These are phyloP conservation scores for Hemisphaericaspora lyxosophila DNA, from an alignment of 1,139 yeast genomes.

Conservation along the genomic window DNA sequence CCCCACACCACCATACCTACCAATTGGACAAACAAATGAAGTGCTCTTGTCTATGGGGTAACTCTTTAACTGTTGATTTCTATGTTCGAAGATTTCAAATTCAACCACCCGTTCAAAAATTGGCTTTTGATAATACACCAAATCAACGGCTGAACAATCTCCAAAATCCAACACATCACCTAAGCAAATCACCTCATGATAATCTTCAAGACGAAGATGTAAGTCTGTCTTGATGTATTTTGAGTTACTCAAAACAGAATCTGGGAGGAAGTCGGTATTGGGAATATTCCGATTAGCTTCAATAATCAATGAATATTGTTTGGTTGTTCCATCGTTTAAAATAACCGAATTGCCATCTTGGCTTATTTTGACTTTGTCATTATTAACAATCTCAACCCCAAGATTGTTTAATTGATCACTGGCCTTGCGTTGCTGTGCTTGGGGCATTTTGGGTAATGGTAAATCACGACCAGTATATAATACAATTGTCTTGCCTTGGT, in stretches of 20 bases:
- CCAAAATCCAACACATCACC: conserved; percentile 34
- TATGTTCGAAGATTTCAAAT: conserved; percentile 17
- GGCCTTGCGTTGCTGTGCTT: conserved; percentile 17
- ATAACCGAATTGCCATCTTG: conserved; percentile 9
- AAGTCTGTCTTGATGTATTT: conserved; percentile 29
- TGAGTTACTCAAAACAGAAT: conserved; percentile 15
- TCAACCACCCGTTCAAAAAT: conserved; percentile 19
- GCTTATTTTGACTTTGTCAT: conserved; percentile 12
- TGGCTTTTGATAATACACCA: conserved; percentile 23
- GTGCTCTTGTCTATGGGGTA: conserved; percentile 12
- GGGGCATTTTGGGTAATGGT: conserved; percentile 22
- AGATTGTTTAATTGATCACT: conserved; percentile 20
- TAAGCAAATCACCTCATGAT: conserved; percentile 27
- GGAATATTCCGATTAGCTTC: conserved; percentile 23
- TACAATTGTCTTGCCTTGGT: conserved; percentile 20
- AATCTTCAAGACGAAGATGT: conserved; percentile 22
- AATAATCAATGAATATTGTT: conserved; percentile 27
- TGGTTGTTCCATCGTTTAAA: conserved; percentile 17
- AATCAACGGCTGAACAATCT: conserved; percentile 24
- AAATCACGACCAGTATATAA: conserved; percentile 28
- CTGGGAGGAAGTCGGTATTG: conserved; percentile 25
- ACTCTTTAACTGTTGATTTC: conserved; percentile 13
- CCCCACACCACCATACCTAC: conserved; percentile 39
- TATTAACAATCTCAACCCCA: conserved; percentile 28
- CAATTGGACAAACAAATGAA: conserved; percentile 30